phyloP scores from a whole-genome alignment of 257 asterid genomes.

The Solanum clarkiae region DNA sequence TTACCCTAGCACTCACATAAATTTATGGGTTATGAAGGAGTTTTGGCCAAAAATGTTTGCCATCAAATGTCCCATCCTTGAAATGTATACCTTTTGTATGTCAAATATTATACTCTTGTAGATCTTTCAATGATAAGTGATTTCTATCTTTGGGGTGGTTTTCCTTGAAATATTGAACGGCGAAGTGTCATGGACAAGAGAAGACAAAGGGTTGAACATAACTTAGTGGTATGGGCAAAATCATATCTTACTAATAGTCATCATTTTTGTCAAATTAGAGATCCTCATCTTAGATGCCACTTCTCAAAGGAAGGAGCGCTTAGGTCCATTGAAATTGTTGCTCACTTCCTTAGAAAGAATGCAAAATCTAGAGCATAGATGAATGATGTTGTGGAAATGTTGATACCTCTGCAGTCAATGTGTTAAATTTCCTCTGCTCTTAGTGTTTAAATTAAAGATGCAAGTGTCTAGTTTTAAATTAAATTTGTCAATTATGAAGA shows the following conservation, averaged over 20 bases:
- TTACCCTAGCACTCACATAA: background rate
- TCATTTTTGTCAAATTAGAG: background rate
- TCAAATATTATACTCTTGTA: background rate
- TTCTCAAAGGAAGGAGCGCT: background rate
- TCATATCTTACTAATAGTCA: background rate
- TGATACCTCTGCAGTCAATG: background rate
- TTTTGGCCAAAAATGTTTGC: slow-evolving; percentile 33
- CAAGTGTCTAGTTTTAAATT: background rate
- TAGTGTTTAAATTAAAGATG: background rate
- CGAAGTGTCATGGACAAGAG: background rate
- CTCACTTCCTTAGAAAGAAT: background rate
- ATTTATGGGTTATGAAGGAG: slow-evolving; percentile 43
- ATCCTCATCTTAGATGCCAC: background rate
- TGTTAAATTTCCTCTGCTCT: background rate
- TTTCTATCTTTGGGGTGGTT: background rate
- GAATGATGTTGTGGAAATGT: background rate
- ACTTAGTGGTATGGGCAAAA: background rate
- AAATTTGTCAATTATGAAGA: background rate
- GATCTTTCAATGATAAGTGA: background rate
- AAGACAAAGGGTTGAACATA: background rate
- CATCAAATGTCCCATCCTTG: slow-evolving; percentile 11
- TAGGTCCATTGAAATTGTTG: background rate
- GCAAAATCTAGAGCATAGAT: background rate
- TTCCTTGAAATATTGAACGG: background rate
- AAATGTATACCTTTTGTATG: background rate